Evolutionary conservation across 2,329 filamentous ascomycete species (phyloP).

Genomic region (Fusarium paranaense): DNA sequence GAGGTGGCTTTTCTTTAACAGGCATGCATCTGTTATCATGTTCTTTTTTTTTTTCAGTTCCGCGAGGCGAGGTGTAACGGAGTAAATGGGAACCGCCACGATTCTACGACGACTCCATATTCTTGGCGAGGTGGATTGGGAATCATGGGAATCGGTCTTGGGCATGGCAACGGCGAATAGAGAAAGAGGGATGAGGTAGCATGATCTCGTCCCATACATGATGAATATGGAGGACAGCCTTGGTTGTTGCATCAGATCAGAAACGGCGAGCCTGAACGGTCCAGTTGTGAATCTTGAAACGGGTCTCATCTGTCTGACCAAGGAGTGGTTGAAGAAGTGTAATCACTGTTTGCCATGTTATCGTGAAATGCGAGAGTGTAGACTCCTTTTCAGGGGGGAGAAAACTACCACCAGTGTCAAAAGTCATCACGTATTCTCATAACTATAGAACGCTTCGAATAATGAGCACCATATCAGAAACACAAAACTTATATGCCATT

Average conservation of each 20-base stretch:
- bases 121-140: not conserved
- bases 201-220: not conserved
- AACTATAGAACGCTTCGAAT: not conserved
- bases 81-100: constrained; percentile 12
- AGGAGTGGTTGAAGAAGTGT: not conserved
- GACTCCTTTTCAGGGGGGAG: not conserved
- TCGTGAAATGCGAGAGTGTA: not conserved
- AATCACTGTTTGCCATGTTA: not conserved
- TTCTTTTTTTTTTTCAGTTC: constrained; percentile 19
- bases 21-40: constrained; percentile 24
- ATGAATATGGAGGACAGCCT: not conserved
- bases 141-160: constrained; percentile 1
- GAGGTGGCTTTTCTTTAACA: constrained; percentile 27
- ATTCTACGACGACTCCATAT: not conserved
- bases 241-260: not conserved
- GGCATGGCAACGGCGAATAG: not conserved
- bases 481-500: constrained; percentile 26
- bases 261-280: not conserved
- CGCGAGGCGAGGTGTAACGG: constrained; percentile 36
- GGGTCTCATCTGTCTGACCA: not conserved
- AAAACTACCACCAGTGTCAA: not conserved
- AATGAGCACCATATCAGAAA: not conserved
- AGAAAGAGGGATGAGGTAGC: constrained; percentile 2
- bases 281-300: not conserved
- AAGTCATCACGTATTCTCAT: not conserved